Evolutionary conservation across 2,329 filamentous ascomycete genomes (phyloP).

Genomic region (Epichloe scottii): DNA sequence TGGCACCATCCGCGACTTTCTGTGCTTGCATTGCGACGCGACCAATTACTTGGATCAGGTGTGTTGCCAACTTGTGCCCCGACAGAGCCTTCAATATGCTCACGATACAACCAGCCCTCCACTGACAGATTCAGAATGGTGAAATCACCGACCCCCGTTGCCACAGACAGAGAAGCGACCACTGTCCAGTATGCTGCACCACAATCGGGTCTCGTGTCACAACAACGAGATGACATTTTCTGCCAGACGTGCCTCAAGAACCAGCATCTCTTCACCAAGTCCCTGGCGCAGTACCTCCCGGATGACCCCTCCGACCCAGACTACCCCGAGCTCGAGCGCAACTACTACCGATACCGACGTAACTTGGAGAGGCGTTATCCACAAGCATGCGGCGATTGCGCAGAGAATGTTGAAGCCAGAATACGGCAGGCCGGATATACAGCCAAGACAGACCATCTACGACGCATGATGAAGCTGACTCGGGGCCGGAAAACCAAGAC

Average conservation of each 20-base stretch:
- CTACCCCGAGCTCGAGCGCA: conserved; percentile 54
- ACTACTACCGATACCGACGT: conserved; percentile 56
- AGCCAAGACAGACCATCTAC: conserved; percentile 70
- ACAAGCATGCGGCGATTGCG: conserved; percentile 73
- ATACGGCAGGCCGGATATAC: conserved; percentile 64
- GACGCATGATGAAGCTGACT: conserved; percentile 60
- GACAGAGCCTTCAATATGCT: not conserved
- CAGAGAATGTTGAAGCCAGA: conserved; percentile 56
- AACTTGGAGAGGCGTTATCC: conserved; percentile 75
- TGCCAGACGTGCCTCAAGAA: conserved; percentile 80
- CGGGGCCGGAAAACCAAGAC: conserved; percentile 22
- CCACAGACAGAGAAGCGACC: conserved; percentile 32
- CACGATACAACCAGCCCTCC: rapidly evolving
- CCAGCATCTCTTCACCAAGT: conserved; percentile 66
- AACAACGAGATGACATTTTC: conserved; percentile 31
- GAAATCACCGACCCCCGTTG: conserved; percentile 76
- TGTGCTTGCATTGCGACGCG: conserved; percentile 69
- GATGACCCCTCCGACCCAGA: conserved; percentile 51
- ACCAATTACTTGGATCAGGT: conserved; percentile 85
- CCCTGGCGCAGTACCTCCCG: conserved; percentile 68
- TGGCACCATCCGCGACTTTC: conserved; percentile 50
- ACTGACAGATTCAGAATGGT: conserved; percentile 47
- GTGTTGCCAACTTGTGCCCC: conserved; percentile 7
- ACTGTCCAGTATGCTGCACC: conserved; percentile 33
- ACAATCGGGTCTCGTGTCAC: conserved; percentile 18